Evolutionary conservation across 257 asterid genomes (phyloP).

Genomic region (Fraxinus quadrangulata): DNA sequence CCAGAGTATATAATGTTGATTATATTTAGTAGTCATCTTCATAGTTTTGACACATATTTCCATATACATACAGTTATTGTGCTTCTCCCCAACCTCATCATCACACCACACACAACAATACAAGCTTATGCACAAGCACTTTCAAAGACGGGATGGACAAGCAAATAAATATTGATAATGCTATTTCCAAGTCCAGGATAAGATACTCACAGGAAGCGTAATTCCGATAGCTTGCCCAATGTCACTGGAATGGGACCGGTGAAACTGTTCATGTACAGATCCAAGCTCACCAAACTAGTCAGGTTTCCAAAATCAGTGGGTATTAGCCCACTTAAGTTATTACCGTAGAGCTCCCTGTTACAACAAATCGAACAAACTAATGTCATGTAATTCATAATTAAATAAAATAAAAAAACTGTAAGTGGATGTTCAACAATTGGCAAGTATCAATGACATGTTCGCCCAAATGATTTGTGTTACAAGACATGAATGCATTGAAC

Average conservation of each 20-base stretch:
- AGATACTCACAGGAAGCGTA: conserved; percentile 87
- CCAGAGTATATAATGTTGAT: background rate
- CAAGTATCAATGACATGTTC: background rate
- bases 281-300: conserved; percentile 98
- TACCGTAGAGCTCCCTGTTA: conserved; percentile 89
- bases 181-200: conserved; percentile 28
- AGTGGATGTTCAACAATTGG: background rate
- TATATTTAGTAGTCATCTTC: background rate
- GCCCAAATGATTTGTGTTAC: background rate
- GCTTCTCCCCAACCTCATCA: background rate
- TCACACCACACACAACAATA: background rate
- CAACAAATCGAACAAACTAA: conserved; percentile 16
- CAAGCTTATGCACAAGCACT: background rate
- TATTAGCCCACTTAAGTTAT: conserved; percentile 80
- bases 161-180: background rate
- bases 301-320: conserved; percentile 91
- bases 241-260: conserved; percentile 84
- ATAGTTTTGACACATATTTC: background rate
- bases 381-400: conserved; percentile 8
- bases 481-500: background rate
- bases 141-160: conserved; percentile 2
- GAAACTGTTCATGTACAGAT: conserved; percentile 89
- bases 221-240: conserved; percentile 76
- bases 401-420: background rate
- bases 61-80: too few species aligned